A percentile compares a stretch with the other conserved stretches of the same genome.
Evolutionary conservation across 805 yeast species (phyloP).

Genomic region (Saturnispora gosingensis): DNA sequence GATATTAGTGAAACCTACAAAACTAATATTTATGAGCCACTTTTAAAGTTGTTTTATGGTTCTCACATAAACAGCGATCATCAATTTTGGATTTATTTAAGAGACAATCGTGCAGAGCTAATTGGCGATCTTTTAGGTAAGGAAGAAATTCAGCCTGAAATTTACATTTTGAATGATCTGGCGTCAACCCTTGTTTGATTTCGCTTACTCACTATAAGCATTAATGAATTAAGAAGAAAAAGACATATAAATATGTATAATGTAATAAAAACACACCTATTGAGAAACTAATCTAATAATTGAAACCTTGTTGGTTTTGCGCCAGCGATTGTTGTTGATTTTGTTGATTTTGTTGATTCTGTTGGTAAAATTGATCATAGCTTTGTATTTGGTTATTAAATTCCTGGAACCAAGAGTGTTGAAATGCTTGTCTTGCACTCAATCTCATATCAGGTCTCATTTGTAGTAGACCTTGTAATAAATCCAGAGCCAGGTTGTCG

Average conservation of each 20-base stretch:
- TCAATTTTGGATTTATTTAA: slow-evolving; percentile 6
- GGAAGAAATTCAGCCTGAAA: slow-evolving; percentile 1
- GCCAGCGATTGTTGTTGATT: slow-evolving; percentile 9
- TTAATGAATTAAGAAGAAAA: not conserved
- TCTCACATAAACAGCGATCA: slow-evolving; percentile 4
- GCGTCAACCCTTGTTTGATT: not conserved
- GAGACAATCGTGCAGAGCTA: slow-evolving; percentile 1
- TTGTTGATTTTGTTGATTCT: slow-evolving; percentile 8
- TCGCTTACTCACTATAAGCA: not conserved
- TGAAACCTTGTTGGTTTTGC: slow-evolving; percentile 6
- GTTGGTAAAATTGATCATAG: slow-evolving; percentile 4
- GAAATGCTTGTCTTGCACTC: slow-evolving; percentile 52
- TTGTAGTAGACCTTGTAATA: slow-evolving; percentile 49
- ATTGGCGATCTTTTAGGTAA: not conserved
- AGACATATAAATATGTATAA: not conserved
- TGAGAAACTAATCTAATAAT: not conserved
- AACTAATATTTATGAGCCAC: not conserved
- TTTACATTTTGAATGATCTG: not conserved
- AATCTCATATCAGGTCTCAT: slow-evolving; percentile 55
- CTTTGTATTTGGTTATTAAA: slow-evolving; percentile 29
- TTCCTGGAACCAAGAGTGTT: slow-evolving; percentile 78
- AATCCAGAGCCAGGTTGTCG: slow-evolving; percentile 60
- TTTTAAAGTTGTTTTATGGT: slow-evolving; percentile 3
- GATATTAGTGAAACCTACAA: not conserved
- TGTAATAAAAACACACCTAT: not conserved